A percentile compares a stretch with the other conserved stretches of the same genome.
phyloP scores from a whole-genome alignment of 106 monocot species.

The Dendrobium catenatum region DNA sequence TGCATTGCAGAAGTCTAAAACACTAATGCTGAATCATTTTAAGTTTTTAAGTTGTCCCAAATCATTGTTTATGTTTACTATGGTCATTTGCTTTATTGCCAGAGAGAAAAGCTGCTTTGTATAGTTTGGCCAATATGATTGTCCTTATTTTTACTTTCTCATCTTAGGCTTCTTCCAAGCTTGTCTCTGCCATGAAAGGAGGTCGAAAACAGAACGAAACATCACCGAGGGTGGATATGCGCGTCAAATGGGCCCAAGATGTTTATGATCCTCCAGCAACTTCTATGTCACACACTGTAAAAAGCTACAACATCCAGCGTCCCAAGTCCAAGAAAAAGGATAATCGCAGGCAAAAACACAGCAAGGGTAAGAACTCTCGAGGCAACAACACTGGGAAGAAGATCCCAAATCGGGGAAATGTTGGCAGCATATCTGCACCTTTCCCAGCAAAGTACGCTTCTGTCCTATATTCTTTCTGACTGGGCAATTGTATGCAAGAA shows the following conservation, averaged over 20 bases:
- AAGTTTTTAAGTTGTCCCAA: too few species aligned
- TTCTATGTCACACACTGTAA: slow-evolving; percentile 57
- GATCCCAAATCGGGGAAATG: background rate
- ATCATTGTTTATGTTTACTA: too few species aligned
- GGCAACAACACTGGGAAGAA: slow-evolving; percentile 18
- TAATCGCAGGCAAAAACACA: slow-evolving; percentile 26
- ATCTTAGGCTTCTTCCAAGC: slow-evolving; percentile 31
- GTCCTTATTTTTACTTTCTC: too few species aligned
- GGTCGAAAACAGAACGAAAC: slow-evolving; percentile 30
- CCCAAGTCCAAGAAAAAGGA: slow-evolving; percentile 41
- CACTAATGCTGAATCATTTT: too few species aligned
- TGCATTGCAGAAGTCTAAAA: too few species aligned
- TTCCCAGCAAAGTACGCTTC: slow-evolving; percentile 8
- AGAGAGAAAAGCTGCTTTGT: too few species aligned
- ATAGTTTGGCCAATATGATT: too few species aligned
- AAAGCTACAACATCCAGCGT: slow-evolving; percentile 16
- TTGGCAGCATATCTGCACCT: background rate
- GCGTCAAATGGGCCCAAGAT: slow-evolving; percentile 75
- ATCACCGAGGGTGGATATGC: slow-evolving; percentile 15
- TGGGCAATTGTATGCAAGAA: background rate
- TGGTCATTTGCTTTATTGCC: too few species aligned
- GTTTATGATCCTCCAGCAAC: slow-evolving; percentile 77
- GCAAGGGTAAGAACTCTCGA: slow-evolving; percentile 28
- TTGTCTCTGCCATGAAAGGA: slow-evolving; percentile 73
- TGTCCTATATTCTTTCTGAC: background rate